These are phyloP conservation scores for Aspergillus asperescens DNA, from an alignment of 495 filamentous ascomycete genomes.

Conservation along the genomic window DNA sequence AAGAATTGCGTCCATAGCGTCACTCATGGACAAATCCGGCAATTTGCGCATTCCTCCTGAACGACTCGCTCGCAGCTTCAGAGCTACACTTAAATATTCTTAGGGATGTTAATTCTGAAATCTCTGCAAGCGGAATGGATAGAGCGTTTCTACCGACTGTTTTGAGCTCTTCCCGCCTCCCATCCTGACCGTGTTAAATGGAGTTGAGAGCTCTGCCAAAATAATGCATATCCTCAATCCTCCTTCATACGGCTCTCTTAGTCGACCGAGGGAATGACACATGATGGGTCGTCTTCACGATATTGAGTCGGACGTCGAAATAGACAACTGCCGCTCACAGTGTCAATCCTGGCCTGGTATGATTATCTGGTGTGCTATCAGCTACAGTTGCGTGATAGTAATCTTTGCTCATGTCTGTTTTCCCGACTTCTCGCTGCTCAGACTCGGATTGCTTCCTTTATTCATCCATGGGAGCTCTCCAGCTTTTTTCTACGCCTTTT, in stretches of 20 bases:
- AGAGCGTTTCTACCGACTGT: no score
- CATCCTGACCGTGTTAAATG: no score
- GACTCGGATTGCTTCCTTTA: conserved; percentile 20
- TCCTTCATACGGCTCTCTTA: neutral
- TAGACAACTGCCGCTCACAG: neutral
- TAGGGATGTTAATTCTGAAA: no score
- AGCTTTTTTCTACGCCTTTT: conserved; percentile 32
- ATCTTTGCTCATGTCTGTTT: conserved; percentile 20
- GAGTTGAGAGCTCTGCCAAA: no score
- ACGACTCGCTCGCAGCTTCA: no score
- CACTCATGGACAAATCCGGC: no score
- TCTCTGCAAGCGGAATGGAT: no score
- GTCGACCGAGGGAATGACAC: neutral
- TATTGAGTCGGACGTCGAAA: conserved; percentile 4
- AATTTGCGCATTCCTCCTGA: no score
- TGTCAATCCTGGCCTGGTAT: conserved; percentile 15
- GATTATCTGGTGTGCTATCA: conserved; percentile 22
- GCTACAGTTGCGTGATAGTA: conserved; percentile 23
- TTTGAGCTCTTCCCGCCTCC: no score
- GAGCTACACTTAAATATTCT: no score
- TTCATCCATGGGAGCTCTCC: conserved; percentile 22
- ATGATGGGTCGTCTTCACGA: conserved; percentile 23
- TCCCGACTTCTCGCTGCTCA: conserved; percentile 20
- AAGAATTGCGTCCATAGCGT: no score
- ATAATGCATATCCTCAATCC: neutral